Base-by-base conservation (phyloP, 2,329 filamentous ascomycete species). In the Epichloe amarillans region DNA sequence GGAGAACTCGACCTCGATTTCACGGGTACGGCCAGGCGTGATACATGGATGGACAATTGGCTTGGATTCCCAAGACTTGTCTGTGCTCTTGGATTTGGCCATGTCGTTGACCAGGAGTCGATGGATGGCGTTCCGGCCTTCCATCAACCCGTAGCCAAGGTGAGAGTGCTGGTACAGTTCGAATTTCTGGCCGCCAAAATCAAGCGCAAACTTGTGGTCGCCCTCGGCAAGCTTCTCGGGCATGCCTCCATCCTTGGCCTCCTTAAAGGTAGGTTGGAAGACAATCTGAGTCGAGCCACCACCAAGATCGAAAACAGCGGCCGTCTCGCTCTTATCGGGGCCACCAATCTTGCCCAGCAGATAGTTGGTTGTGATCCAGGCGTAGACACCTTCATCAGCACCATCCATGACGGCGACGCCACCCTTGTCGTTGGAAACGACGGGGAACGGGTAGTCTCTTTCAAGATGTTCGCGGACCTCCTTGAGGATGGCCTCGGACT, bases 311-410 rank as follows among this genome's bases (percentile, higher is more conserved):
- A 98, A 95, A 53, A 96, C 82, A 47, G 93, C 93, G 40, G 93
- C 94, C 2, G 93, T 97, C 47, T 88, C 86, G 55, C 80, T 88
- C 66, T 90, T 82, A 64, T 96, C 91, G 2, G 89, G 87, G 11
- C 87, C 86, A 53, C 93, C 93, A 67, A 98, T 97, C 73, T 97
- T 97, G 62, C 91, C 91, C 23, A 98, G 81, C 40, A 98, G 84
- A 69, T 98, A 98, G 76, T 98, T 98, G 58, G 89, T 93, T 6
- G 93, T 98, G 66, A 98, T 95, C 93, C 93, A 98, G 49, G 93
- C 94, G 64, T 95, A 98, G 33, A 98, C 91, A 64, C 93, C 93
- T 72, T 98, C 93, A 63, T 96, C 87, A 47, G 87, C 89, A 55
- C 93, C 93, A 61, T 95, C 90, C 93, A 98, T 98, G 66, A 98